Conservation (phyloP, 1,139 yeast genomes). For the Candida labiduridarum region DNA sequence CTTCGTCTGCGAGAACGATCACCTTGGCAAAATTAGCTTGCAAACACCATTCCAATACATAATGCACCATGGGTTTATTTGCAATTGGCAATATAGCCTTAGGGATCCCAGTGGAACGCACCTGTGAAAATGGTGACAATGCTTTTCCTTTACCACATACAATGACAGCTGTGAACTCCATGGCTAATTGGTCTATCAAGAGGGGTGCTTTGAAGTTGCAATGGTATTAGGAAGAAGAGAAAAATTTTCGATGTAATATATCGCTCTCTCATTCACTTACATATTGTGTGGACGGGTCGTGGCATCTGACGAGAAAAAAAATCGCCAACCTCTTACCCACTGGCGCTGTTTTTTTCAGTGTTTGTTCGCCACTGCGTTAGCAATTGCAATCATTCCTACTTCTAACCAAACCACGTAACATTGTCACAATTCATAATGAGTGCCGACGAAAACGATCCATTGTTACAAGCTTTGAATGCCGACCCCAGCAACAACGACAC, state of each 20-base stretch:
- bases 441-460: conserved; percentile 69
- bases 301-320: too few species aligned
- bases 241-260: conserved; percentile 1
- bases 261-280: too few species aligned
- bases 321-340: too few species aligned
- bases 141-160: conserved; percentile 84
- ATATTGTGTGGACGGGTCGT: too few species aligned
- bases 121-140: conserved; percentile 70
- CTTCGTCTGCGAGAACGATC: conserved; percentile 38
- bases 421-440: conserved; percentile 37
- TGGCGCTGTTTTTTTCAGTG: background rate
- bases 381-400: background rate
- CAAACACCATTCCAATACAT: conserved; percentile 92
- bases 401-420: background rate
- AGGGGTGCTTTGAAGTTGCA: background rate
- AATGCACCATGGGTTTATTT: conserved; percentile 85
- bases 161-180: conserved; percentile 92
- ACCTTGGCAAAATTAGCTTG: conserved; percentile 72
- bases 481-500: conserved; percentile 28
- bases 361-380: conserved; percentile 3
- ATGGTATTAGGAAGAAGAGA: background rate
- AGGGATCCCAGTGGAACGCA: conserved; percentile 61
- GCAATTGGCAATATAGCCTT: conserved; percentile 91
- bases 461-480: conserved; percentile 66
- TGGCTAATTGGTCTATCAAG: conserved; percentile 21